Conservation (phyloP, 2,329 filamentous ascomycete species). For the Xylariaceae sp. region DNA sequence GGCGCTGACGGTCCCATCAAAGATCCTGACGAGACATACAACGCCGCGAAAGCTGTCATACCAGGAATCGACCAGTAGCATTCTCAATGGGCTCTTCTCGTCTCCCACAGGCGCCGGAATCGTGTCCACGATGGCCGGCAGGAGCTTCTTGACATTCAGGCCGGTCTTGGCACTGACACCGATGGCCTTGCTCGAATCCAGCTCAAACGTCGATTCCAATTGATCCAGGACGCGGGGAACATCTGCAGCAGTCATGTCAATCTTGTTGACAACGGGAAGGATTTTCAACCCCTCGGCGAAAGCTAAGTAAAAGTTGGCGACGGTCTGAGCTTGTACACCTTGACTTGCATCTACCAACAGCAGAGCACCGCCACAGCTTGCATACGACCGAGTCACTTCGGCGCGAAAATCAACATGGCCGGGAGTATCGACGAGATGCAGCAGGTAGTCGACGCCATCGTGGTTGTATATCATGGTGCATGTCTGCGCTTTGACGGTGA, state of each 20-base stretch:
- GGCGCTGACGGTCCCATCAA: conserved; percentile 77
- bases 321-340: conserved; percentile 94
- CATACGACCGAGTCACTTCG: conserved; percentile 93
- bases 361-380: conserved; percentile 88
- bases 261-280: conserved; percentile 93
- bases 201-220: conserved; percentile 80
- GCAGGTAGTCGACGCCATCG: conserved; percentile 79
- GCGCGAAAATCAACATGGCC: conserved; percentile 97
- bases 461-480: conserved; percentile 96
- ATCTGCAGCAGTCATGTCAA: conserved; percentile 87
- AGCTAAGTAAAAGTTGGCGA: conserved; percentile 96
- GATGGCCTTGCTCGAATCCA: conserved; percentile 68
- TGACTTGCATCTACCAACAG: conserved; percentile 94
- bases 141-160: conserved; percentile 73
- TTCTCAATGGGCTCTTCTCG: conserved; percentile 64
- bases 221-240: conserved; percentile 81
- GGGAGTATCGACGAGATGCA: conserved; percentile 94
- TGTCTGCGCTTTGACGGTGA: conserved; percentile 98
- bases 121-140: conserved; percentile 80
- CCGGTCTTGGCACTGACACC: conserved; percentile 91
- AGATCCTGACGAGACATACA: conserved; percentile 82
- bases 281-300: conserved; percentile 86
- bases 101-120: conserved; percentile 80
- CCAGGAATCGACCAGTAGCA: conserved; percentile 95
- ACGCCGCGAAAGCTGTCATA: conserved; percentile 96